Conservation (phyloP, 345 rosid species). For the Firmiana major region DNA sequence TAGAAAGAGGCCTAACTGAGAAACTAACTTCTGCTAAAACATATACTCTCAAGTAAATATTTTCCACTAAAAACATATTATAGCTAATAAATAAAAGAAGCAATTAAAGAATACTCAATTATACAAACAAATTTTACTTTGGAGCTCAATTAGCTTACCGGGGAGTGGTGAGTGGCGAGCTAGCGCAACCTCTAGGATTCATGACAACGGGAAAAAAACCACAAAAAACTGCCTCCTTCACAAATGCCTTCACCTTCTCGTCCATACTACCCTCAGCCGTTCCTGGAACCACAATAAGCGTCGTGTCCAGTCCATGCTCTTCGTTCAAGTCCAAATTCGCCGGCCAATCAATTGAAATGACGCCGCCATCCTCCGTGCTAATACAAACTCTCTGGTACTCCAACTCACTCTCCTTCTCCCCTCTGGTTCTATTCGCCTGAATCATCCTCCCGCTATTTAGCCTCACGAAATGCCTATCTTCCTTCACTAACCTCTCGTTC, state of each 20-base stretch:
- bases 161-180: constrained; percentile 84
- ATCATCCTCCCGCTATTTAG: constrained; percentile 64
- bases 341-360: constrained; percentile 88
- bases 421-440: constrained; percentile 14
- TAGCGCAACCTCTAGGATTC: constrained; percentile 99
- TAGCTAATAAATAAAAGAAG: background rate
- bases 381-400: constrained; percentile 77
- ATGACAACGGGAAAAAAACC: constrained; percentile 85
- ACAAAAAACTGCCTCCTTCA: constrained; percentile 49
- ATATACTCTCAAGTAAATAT: background rate
- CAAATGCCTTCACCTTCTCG: constrained; percentile 49
- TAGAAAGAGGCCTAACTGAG: background rate
- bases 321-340: constrained; percentile 63
- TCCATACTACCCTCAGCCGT: constrained; percentile 77
- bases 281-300: constrained; percentile 76
- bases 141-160: constrained; percentile 42
- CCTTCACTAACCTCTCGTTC: constrained; percentile 62
- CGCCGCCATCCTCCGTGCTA: constrained; percentile 70
- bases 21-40: background rate
- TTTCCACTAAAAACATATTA: background rate
- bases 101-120: background rate
- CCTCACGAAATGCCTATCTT: constrained; percentile 80
- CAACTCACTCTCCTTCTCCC: constrained; percentile 32
- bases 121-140: background rate
- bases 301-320: constrained; percentile 81